Base-by-base conservation (phyloP, 78 protist genomes). In the Emiliania huxleyi region DNA sequence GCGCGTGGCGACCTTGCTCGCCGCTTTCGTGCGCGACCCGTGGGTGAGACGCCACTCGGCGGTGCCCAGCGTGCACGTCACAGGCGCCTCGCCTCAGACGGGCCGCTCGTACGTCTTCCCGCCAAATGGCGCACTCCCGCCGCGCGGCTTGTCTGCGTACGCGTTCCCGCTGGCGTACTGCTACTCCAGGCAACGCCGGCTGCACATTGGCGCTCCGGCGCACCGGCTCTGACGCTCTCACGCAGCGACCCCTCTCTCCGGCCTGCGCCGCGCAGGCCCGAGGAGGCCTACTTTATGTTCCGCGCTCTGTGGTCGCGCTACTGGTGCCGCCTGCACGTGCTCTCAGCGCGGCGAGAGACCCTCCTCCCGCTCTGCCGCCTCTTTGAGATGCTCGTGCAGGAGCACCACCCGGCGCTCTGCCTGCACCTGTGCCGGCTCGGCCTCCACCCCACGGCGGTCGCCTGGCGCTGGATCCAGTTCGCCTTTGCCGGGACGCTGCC, bases 401-500 rank as follows among this genome's bases (percentile, higher is more conserved):
- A 35, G 73, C 12, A 11, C 0, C 23, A 71, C 8, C 94, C 93
- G 69, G 52, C 4, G 46, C 83, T 94, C 33, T 87, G 8, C 40
- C 35, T 8, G 37, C 94, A 92, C 69, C 69, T 88, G 29, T n/a
- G 21, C 43, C 4, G 11, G 40, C 38, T 92, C n/a, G 93, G 92
- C 26, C 19, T 91, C 37, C 91, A 33, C 55, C 96, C 96, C 29
- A 26, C 94, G 22, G 33, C 2, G 37, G 29, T 94, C 18, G 96
- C 93, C 11, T 94, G 71, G 18, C 52, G 69, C n/a, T 94, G 96
- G 96, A 91, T 94, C 18, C 25, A 43, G n/a, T 40, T 25, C 37
- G 96, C 96, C 18, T 94, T 94, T 40, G 90, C 71, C 40, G 94
- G 87, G 19, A 81, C 15, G 71, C 87, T 94, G 37, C 69, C 48